These are phyloP conservation scores for Populus tremula DNA, from an alignment of 345 rosid genomes.

Conservation along the genomic window DNA sequence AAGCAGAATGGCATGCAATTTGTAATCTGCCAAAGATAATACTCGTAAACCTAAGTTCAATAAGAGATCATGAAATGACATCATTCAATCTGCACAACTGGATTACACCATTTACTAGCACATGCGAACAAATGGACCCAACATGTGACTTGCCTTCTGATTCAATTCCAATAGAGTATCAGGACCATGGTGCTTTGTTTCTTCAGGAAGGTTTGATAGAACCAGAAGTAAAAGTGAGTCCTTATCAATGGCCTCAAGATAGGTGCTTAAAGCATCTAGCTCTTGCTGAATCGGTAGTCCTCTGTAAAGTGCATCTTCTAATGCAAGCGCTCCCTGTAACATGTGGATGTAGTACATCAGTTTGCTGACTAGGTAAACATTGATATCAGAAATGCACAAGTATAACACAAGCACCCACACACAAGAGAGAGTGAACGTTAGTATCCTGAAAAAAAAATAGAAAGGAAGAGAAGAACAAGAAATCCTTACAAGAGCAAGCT, in stretches of 20 bases:
- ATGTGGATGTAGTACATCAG: slow-evolving; percentile 13
- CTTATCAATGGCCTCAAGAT: slow-evolving; percentile 65
- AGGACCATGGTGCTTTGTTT: slow-evolving; percentile 65
- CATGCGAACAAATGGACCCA: not conserved
- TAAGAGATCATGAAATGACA: not conserved
- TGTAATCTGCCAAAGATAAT: not conserved
- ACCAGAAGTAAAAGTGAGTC: slow-evolving; percentile 75
- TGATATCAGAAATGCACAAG: not conserved
- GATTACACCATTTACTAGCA: not conserved
- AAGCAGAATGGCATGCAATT: not conserved
- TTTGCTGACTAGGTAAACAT: slow-evolving; percentile 13
- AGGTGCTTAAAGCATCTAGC: slow-evolving; percentile 53
- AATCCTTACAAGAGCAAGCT: slow-evolving; percentile 77
- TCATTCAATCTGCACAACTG: not conserved
- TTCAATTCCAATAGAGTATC: slow-evolving; percentile 69
- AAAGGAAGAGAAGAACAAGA: slow-evolving; percentile 3
- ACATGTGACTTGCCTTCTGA: slow-evolving; percentile 54
- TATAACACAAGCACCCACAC: not conserved
- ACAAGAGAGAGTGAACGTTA: not conserved
- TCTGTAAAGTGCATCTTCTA: slow-evolving; percentile 84
- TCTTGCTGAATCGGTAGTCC: slow-evolving; percentile 87
- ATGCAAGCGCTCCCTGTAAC: slow-evolving; percentile 76
- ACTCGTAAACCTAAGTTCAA: not conserved
- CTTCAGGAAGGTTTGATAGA: slow-evolving; percentile 85
- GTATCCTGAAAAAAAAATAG: not conserved